These are phyloP conservation scores for Areca catechu DNA, from an alignment of 176 grass and related monocot genomes.

Conservation along the genomic window DNA sequence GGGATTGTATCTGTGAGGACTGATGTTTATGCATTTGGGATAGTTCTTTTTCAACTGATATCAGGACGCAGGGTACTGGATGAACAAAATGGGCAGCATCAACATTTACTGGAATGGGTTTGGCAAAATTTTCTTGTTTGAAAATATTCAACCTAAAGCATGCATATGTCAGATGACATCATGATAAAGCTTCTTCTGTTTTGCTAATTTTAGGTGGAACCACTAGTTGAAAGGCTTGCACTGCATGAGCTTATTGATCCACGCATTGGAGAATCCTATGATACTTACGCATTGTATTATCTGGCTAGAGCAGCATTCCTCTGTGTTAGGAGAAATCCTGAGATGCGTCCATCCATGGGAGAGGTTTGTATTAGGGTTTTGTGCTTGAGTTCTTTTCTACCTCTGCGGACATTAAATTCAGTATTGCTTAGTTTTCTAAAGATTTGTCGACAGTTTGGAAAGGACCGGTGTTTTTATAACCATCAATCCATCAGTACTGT, in stretches of 20 bases:
- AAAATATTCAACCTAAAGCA: no score
- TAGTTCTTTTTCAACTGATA: conserved; percentile 81
- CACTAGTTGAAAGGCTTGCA: conserved; percentile 53
- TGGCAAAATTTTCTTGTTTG: background rate
- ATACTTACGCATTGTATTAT: conserved; percentile 44
- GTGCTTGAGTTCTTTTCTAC: background rate
- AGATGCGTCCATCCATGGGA: conserved; percentile 56
- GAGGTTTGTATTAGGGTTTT: conserved; percentile 29
- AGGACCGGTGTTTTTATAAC: no score
- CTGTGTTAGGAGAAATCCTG: conserved; percentile 57
- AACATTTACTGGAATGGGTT: conserved; percentile 65
- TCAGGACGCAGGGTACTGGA: conserved; percentile 43
- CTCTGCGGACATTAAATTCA: no score
- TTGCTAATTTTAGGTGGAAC: conserved; percentile 35
- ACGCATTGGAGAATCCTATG: conserved; percentile 42
- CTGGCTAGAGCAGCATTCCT: conserved; percentile 54
- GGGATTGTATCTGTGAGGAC: conserved; percentile 63
- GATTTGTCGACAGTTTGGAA: no score
- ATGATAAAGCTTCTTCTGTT: no score
- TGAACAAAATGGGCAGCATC: conserved; percentile 30
- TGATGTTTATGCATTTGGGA: conserved; percentile 64
- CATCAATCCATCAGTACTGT: no score
- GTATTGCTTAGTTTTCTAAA: no score
- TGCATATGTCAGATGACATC: background rate
- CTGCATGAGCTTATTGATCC: conserved; percentile 56